phyloP scores from a whole-genome alignment of 2,329 filamentous ascomycete species.

The Clathrospora elynae region DNA sequence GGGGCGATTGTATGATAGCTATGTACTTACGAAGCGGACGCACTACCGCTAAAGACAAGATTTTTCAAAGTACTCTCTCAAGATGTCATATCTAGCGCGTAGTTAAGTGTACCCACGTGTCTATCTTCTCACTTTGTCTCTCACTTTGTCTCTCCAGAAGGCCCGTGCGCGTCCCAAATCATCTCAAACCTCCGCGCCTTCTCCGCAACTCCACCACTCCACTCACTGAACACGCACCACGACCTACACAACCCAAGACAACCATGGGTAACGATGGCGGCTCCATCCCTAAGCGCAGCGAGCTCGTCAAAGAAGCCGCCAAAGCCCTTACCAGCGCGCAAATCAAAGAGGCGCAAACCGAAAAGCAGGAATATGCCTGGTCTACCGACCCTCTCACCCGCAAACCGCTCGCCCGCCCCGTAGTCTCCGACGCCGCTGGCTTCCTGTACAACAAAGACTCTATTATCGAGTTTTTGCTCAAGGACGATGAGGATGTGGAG shows the following conservation, averaged over 20 bases:
- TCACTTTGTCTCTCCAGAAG: not conserved
- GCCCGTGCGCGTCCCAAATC: conserved; percentile 20
- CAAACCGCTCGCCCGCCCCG: conserved; percentile 70
- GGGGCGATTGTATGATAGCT: too few species aligned
- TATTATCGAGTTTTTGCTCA: conserved; percentile 71
- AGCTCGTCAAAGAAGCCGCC: conserved; percentile 93
- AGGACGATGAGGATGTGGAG: conserved; percentile 58
- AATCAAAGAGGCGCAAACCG: conserved; percentile 84
- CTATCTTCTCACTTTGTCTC: too few species aligned
- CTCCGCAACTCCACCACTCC: conserved; percentile 23
- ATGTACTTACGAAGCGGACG: too few species aligned
- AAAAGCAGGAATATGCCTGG: conserved; percentile 87
- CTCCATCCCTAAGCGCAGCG: conserved; percentile 89
- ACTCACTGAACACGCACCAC: conserved; percentile 4
- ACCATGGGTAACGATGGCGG: conserved; percentile 97
- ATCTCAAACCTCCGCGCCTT: conserved; percentile 26
- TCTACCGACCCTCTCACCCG: conserved; percentile 84
- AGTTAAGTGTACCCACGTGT: too few species aligned
- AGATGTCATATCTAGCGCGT: conserved; percentile 3
- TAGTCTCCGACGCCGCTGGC: conserved; percentile 84
- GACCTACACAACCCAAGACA: too few species aligned
- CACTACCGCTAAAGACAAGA: too few species aligned
- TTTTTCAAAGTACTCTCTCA: not conserved
- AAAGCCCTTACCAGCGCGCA: conserved; percentile 81
- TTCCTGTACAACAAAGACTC: conserved; percentile 95